Base-by-base conservation (phyloP, 2,329 filamentous ascomycete species). In the Botrytis aclada region DNA sequence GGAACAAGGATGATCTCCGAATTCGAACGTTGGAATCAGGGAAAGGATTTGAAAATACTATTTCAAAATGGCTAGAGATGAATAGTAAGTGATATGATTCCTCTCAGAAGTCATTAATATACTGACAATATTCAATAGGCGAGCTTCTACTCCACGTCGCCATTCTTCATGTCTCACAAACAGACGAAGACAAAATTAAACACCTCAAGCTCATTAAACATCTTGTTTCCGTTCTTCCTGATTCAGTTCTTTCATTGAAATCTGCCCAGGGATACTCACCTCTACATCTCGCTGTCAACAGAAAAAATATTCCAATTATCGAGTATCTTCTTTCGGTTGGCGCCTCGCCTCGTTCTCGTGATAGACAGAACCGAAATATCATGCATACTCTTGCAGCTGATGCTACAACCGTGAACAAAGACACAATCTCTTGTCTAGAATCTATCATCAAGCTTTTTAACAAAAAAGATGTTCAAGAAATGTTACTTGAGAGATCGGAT, bases 141-240 rank as follows among this genome's bases (percentile, higher is more conserved):
- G 87, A 91, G 70, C 82, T 92, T 60, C 86, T 88, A 16, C 86
- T 95, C 3, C 92, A 94, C 79, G 89, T 87, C 75, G 90, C 89
- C 1, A 83, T 93, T 9, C 79, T 89, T 84, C 32, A 75, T 80
- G 29, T 78, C 79, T 12, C 78, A 77, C 20, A 77, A 82, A 41
- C 74, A 39, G 67, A 77, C n/a, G 34, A 77, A 20, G 61, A 74
- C 3, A 74, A 58, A 37, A 51, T 58, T 22, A 78, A 85, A 5
- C 84, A 88, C 0, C 82, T 86, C 29, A 83, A 84, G 45, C 80
- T 94, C 7, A 84, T 96, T 51, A 84, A 89, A 72, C 93, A 93
- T 76, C 83, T 97, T 3, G 81, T 93, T 69, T 84, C 89, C 39
- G 84, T 86, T 18, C 85, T 86, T 72, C 92, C 93, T 0, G 83